These are phyloP conservation scores for Ustilago trichophora DNA, from an alignment of 1,284 basidiomycete species.

Conservation along the genomic window DNA sequence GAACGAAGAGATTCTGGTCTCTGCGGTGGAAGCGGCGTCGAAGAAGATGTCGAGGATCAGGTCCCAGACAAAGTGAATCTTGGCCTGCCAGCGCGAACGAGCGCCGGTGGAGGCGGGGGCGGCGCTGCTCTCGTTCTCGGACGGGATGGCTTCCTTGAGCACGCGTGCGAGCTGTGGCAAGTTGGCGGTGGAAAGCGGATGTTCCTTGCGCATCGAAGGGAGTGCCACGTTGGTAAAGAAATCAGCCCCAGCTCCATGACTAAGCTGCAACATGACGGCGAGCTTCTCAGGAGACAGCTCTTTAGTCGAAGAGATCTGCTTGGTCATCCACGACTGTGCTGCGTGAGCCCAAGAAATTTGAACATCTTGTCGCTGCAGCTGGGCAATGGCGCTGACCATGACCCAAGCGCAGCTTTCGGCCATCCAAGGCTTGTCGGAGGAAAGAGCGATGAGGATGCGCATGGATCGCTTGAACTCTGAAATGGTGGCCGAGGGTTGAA, in stretches of 20 bases:
- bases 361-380: conserved; percentile 14
- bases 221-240: conserved; percentile 37
- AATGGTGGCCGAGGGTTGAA: conserved; percentile 72
- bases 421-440: conserved; percentile 88
- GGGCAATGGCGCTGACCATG: conserved; percentile 37
- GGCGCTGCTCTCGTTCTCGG: conserved; percentile 72
- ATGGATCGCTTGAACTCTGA: conserved; percentile 76
- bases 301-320: conserved; percentile 62
- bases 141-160: conserved; percentile 70
- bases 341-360: conserved; percentile 36
- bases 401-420: conserved; percentile 91
- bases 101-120: conserved; percentile 68
- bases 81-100: conserved; percentile 78
- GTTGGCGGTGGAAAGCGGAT: conserved; percentile 76
- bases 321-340: conserved; percentile 42
- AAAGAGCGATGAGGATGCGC: conserved; percentile 75
- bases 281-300: conserved; percentile 88
- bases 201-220: conserved; percentile 74
- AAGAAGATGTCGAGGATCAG: conserved; percentile 81
- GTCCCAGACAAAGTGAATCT: conserved; percentile 92
- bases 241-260: conserved; percentile 27
- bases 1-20: conserved; percentile 74
- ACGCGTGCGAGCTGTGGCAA: conserved; percentile 74
- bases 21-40: conserved; percentile 55
- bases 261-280: conserved; percentile 77